Percentiles rank a stretch among this genome's conserved stretches.
Conservation (phyloP, 768 basidiomycete species). For the Suillus ampliporus region DNA sequence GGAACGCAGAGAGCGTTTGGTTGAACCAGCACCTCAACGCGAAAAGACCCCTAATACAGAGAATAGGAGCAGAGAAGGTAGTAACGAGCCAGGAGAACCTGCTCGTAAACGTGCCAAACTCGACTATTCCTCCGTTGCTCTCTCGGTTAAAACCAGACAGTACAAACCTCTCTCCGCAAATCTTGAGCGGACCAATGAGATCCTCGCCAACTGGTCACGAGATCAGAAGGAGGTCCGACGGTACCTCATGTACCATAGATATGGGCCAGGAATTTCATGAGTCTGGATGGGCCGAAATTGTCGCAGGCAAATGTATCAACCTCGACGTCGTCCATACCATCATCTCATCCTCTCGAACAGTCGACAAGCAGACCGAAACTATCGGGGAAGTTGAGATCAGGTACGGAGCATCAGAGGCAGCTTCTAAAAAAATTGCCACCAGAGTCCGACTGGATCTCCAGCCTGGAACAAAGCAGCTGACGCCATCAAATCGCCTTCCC, state of each 20-base stretch:
- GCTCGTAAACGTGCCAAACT: too few species aligned
- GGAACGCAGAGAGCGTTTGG: too few species aligned
- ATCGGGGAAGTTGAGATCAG: slow-evolving; percentile 17
- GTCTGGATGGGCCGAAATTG: slow-evolving; percentile 34
- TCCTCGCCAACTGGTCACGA: background rate
- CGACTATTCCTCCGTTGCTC: slow-evolving; percentile 14
- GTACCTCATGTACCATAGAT: background rate
- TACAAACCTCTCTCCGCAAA: background rate
- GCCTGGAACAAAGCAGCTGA: slow-evolving; percentile 24
- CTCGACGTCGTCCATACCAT: slow-evolving; percentile 34
- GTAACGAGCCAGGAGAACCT: background rate
- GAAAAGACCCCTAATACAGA: background rate
- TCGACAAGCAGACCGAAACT: slow-evolving; percentile 26
- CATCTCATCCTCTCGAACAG: slow-evolving; percentile 16
- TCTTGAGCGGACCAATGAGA: background rate
- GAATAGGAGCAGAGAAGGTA: too few species aligned
- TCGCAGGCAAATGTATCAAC: slow-evolving; percentile 29
- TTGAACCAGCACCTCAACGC: background rate
- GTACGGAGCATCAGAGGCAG: slow-evolving; percentile 9
- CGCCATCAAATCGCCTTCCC: slow-evolving; percentile 30
- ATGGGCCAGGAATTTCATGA: slow-evolving; percentile 30
- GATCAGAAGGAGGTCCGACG: background rate
- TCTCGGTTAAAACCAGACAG: background rate
- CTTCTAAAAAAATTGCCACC: slow-evolving; percentile 21
- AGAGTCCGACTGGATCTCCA: slow-evolving; percentile 28